Evolutionary conservation across 768 basidiomycete species (phyloP), one percentile per base, ranked within the genome.

Genomic region (Mrakia blollopis): DNA sequence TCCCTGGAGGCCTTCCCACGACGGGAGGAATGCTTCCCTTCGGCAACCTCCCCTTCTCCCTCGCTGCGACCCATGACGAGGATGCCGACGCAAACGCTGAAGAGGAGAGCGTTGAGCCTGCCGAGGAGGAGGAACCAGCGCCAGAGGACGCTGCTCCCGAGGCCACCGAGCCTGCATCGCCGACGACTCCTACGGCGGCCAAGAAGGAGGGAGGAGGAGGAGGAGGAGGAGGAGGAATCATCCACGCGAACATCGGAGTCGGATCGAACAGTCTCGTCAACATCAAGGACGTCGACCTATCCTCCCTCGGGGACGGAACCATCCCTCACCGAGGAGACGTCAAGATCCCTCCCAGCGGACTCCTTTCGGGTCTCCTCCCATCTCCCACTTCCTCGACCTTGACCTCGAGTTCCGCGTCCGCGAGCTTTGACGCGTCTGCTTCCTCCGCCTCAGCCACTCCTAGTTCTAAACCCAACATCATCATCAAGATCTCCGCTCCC

Each of bases 301-400:
- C 44, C 57, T 60, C 25, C 61, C 9, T 62, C 30, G n/a, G 61
- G 23, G 32, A 30, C 61, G 61, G 61, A 35, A 16, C 28, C 61
- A 16, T 62, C 28, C 61, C 30, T n/a, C 61, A 62, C 10, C 61
- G 61, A 62, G 61, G 61, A 30, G 61, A 62, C 61, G 61, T 35
- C 52, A 54, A 54, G 61, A 35, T 62, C 61, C 28, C 16, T 16
- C 61, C 61, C n/a, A n/a, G 25, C 11, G 61, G 61, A 25, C 23
- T 60, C 57, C 57, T 60, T 30, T n/a, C 61, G 9, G 25, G 6
- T 62, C 11, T 62, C 30, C 21, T 30, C 14, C 61, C 61, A 28
- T n/a, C 61, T 16, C 61, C 16, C 14, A 62, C 61, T 30, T 62
- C 61, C 25, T 28, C 61, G 7, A 6, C 61, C 14, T 30, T 30